Percentiles rank a stretch among this genome's conserved stretches.
These are phyloP conservation scores for Suhomyces emberorum DNA, from an alignment of 805 yeast species.

Conservation along the genomic window DNA sequence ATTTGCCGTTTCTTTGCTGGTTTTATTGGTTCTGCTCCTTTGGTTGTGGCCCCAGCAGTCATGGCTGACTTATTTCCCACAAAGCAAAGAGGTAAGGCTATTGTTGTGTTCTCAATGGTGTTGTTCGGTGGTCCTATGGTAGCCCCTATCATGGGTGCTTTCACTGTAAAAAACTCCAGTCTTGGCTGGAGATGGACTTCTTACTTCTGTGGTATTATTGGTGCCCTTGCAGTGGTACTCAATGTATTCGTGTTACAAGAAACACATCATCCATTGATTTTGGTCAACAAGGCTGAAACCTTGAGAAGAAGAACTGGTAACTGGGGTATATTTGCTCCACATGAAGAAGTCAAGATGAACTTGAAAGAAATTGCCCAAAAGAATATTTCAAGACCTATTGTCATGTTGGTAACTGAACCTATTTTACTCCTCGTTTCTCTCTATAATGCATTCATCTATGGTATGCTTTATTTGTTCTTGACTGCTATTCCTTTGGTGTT, in stretches of 20 bases:
- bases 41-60: constrained; percentile 83
- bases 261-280: constrained; percentile 38
- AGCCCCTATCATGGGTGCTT: constrained; percentile 64
- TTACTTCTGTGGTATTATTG: constrained; percentile 47
- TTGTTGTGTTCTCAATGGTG: constrained; percentile 65
- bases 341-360: constrained; percentile 30
- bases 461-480: constrained; percentile 43
- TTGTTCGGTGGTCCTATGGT: constrained; percentile 78
- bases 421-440: constrained; percentile 41
- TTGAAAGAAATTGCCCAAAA: constrained; percentile 34
- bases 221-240: constrained; percentile 28
- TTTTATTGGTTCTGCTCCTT: constrained; percentile 76
- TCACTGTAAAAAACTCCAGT: constrained; percentile 34
- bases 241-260: constrained; percentile 33
- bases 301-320: constrained; percentile 39
- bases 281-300: constrained; percentile 30
- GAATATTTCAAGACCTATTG: constrained; percentile 36
- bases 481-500: constrained; percentile 48
- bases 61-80: constrained; percentile 79
- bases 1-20: constrained; percentile 80
- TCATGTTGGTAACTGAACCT: constrained; percentile 40
- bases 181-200: constrained; percentile 59
- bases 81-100: constrained; percentile 68
- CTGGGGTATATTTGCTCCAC: constrained; percentile 40
- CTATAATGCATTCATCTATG: constrained; percentile 50